phyloP scores from a whole-genome alignment of 2,329 filamentous ascomycete species.

The Pseudohalonectria lignicola region DNA sequence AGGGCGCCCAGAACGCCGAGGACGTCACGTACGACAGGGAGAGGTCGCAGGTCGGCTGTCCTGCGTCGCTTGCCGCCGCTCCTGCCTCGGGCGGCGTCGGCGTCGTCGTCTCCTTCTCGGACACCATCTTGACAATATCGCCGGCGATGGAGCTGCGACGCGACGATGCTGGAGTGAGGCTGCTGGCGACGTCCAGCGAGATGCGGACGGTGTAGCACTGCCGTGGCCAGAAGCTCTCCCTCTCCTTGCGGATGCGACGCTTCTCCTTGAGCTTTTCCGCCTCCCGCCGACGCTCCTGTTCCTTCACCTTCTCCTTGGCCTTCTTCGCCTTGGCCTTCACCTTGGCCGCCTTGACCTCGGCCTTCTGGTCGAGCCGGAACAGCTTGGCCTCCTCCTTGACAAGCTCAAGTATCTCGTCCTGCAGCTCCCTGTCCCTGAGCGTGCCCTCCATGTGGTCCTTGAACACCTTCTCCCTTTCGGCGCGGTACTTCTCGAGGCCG shows the following conservation, averaged over 20 bases:
- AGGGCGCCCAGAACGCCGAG: constrained; percentile 47
- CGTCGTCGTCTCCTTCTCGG: constrained; percentile 40
- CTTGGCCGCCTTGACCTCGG: constrained; percentile 14
- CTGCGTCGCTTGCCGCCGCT: constrained; percentile 24
- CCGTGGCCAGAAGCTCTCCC: constrained; percentile 36
- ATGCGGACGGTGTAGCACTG: constrained; percentile 37
- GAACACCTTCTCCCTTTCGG: constrained; percentile 29
- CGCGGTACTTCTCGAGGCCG: constrained; percentile 27
- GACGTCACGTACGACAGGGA: constrained; percentile 48
- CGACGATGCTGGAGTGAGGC: constrained; percentile 31
- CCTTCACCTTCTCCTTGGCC: constrained; percentile 18
- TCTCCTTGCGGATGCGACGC: constrained; percentile 28
- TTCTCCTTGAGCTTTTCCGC: constrained; percentile 29
- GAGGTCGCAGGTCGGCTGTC: constrained; percentile 27
- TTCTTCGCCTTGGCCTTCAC: constrained; percentile 21
- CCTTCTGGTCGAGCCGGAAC: constrained; percentile 11
- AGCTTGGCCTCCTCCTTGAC: constrained; percentile 21
- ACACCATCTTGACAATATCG: constrained; percentile 37
- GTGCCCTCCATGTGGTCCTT: constrained; percentile 24
- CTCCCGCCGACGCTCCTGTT: constrained; percentile 22
- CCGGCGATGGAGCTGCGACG: constrained; percentile 39
- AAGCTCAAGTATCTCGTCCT: constrained; percentile 18
- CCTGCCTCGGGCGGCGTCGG: too few relatives aligned
- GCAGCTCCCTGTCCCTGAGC: constrained; percentile 18
- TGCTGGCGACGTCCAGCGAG: constrained; percentile 31